A percentile compares a stretch with the other conserved stretches of the same genome.
Evolutionary conservation across 139 green algal species (phyloP).

Genomic region (Chlorella sp.): DNA sequence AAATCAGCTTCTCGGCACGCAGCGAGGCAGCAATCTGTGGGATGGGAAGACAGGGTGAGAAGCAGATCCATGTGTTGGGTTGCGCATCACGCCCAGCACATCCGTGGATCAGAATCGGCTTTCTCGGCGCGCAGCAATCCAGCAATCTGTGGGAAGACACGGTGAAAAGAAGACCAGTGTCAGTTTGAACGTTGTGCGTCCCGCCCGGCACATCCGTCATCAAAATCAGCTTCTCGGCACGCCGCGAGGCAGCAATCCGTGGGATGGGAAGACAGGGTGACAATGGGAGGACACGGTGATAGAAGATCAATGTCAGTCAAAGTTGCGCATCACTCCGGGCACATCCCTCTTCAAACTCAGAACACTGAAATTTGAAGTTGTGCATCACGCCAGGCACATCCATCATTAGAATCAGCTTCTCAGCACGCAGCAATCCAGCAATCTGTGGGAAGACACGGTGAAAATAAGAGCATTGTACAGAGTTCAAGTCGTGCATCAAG

Average conservation of each 20-base stretch:
- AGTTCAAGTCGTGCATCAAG: not conserved
- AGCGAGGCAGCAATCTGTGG: slow-evolving; percentile 91
- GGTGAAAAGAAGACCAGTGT: not conserved
- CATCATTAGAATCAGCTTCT: slow-evolving; percentile 99
- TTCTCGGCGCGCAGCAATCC: too few species aligned
- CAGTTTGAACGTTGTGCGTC: slow-evolving; percentile 43
- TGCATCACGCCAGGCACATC: slow-evolving; percentile 87
- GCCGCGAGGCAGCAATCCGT: slow-evolving; percentile 90
- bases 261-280: too few species aligned
- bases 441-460: slow-evolving; percentile 60
- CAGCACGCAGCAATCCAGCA: slow-evolving; percentile 89
- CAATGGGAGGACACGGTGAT: too few species aligned
- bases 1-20: slow-evolving; percentile 97
- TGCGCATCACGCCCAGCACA: too few species aligned
- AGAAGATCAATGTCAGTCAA: not conserved
- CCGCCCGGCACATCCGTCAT: slow-evolving; percentile 98
- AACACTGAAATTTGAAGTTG: too few species aligned
- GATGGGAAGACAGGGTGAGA: too few species aligned
- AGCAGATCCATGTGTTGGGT: too few species aligned
- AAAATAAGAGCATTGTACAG: not conserved
- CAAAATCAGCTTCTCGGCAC: slow-evolving; percentile 98
- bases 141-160: too few species aligned
- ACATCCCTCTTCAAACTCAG: slow-evolving; percentile 99
- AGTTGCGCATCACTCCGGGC: slow-evolving; percentile 69
- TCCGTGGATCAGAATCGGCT: too few species aligned